A percentile compares a stretch with the other conserved stretches of the same genome.
phyloP scores from a whole-genome alignment of 495 filamentous ascomycete genomes.

The Penicillium manginii region DNA sequence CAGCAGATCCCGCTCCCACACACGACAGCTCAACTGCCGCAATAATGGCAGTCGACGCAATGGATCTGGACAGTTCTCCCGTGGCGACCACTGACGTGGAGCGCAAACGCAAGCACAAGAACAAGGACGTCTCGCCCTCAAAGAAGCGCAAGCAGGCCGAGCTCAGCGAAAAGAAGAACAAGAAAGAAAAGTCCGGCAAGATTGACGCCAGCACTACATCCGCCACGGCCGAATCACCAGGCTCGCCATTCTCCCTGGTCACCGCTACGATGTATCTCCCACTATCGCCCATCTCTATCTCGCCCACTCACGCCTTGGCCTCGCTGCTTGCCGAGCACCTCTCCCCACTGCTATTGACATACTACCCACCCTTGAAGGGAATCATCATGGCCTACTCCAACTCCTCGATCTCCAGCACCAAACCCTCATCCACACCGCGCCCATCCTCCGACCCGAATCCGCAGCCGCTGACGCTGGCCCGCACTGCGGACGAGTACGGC shows the following conservation, averaged over 20 bases:
- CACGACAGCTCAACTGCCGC: conserved; percentile 20
- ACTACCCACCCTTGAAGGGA: conserved; percentile 71
- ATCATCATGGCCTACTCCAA: conserved; percentile 74
- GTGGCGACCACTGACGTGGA: conserved; percentile 23
- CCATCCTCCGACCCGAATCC: conserved; percentile 38
- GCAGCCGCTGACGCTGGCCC: conserved; percentile 53
- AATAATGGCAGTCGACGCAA: conserved; percentile 48
- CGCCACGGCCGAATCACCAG: conserved; percentile 13
- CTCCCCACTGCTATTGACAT: conserved; percentile 74
- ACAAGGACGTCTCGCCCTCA: conserved; percentile 47
- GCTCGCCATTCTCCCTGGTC: conserved; percentile 63
- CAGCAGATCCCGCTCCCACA: neutral
- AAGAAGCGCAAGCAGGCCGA: conserved; percentile 53
- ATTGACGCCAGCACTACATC: conserved; percentile 1
- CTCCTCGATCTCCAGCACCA: conserved; percentile 48
- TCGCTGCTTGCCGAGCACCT: conserved; percentile 74
- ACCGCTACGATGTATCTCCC: conserved; percentile 72
- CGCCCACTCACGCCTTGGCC: conserved; percentile 62
- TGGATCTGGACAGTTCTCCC: conserved; percentile 44
- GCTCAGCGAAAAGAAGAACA: conserved; percentile 30
- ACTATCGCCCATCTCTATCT: conserved; percentile 68
- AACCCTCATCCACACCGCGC: conserved; percentile 28
- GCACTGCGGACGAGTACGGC: conserved; percentile 68
- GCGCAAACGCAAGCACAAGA: conserved; percentile 59
- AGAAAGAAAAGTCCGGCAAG: conserved; percentile 31